Evolutionary conservation across 805 yeast species (phyloP), one percentile per base, ranked within the genome.

Genomic region (Schwanniomyces occidentalis): DNA sequence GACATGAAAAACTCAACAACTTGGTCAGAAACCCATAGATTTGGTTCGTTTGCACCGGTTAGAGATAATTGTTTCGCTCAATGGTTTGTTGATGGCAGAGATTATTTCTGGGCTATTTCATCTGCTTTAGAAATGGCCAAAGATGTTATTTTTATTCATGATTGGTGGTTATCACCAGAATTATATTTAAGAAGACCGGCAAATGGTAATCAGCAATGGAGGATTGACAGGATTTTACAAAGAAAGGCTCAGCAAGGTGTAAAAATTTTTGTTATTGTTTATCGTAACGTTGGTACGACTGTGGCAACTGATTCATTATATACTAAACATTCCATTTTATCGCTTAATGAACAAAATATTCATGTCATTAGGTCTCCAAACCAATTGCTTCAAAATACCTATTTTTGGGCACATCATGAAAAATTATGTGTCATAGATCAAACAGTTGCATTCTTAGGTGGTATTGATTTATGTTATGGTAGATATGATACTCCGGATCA

Each of bases 391-490:
- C 97, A 93, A 55, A 86, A 87, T 47, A 91, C 96, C 0, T 85
- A 80, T 51, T 95, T 93, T 56, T 93, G 99, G 99, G 99, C 99
- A 0, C 99, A 93, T 65, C 99, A 93, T 64, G 99, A 93, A 53
- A 93, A 93, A 53, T 59, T 93, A 38, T 80, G 90, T 41, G 75
- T 93, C 22, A 69, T 93, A 39, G 99, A 93, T 59, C 86, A 86
- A 45, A 82, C 90, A 0, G 74, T 89, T 28, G 95, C 95, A 2
- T 93, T 91, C 54, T 65, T 89, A 35, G 99, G 99, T 23, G 99
- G 99, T 24, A 81, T 91, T 46, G 99, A 93, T 61, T 69, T 93
- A 37, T 93, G 99, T 56, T 93, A 76, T 58, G 99, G 99, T 14
- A 75, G 99, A 49, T 93, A 77, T 65, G 99, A 93, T 61, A 91